Evolutionary conservation across 345 rosid genomes (phyloP).

Genomic region (Noccaea caerulescens): DNA sequence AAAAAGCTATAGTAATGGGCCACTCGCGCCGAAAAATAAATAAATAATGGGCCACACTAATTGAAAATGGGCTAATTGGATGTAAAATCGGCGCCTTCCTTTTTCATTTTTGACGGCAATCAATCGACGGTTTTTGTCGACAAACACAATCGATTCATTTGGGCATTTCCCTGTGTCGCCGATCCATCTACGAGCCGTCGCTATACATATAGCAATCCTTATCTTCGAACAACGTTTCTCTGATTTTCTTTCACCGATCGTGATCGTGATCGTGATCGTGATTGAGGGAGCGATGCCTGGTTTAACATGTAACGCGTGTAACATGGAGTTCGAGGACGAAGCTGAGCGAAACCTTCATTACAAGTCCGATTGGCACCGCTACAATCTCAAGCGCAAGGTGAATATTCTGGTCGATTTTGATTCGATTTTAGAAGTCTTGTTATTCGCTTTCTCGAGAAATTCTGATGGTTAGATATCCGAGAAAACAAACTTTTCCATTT

Average conservation of each 20-base stretch:
- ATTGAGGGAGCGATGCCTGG: slow-evolving; percentile 57
- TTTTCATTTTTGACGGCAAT: not conserved
- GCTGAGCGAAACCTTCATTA: slow-evolving; percentile 80
- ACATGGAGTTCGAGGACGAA: slow-evolving; percentile 77
- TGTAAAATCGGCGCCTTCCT: not conserved
- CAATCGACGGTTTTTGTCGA: slow-evolving; percentile 1
- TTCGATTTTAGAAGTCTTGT: not conserved
- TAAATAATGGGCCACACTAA: not conserved
- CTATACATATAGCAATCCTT: not conserved
- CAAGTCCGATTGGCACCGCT: slow-evolving; percentile 99
- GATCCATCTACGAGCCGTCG: slow-evolving; percentile 24
- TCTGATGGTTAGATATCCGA: not conserved
- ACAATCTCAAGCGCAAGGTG: slow-evolving; percentile 98
- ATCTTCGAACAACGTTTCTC: not conserved
- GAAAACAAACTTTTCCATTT: not conserved
- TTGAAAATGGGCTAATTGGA: slow-evolving; percentile 1
- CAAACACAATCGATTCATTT: not conserved
- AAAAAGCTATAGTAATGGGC: not conserved
- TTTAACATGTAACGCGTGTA: slow-evolving; percentile 90
- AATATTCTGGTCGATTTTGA: not conserved
- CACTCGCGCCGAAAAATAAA: too few species aligned
- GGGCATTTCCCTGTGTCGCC: not conserved
- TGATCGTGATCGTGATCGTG: not conserved
- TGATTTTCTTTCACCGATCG: slow-evolving; percentile 8
- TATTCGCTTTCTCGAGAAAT: not conserved